These are phyloP conservation scores for Chrysanthemum seticuspe DNA, from an alignment of 129 eudicot species.

Conservation along the genomic window DNA sequence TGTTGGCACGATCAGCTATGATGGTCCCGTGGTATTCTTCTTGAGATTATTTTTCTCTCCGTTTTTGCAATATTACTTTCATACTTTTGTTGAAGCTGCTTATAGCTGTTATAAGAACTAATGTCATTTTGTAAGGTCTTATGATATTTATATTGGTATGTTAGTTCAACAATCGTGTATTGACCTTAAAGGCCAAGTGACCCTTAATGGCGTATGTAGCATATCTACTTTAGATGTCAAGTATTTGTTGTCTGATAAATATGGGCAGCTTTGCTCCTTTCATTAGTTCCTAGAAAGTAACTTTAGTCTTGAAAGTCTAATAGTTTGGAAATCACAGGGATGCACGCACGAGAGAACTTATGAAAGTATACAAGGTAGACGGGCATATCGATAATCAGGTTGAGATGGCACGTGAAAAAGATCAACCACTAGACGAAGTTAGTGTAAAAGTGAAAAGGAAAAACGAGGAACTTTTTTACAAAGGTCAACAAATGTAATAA, in stretches of 20 bases:
- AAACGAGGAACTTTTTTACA: constrained; percentile 74
- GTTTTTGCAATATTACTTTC: too few species aligned
- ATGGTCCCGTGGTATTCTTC: too few species aligned
- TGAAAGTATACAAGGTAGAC: constrained; percentile 82
- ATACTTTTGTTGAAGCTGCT: too few species aligned
- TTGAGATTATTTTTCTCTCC: too few species aligned
- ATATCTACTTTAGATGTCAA: constrained; percentile 76
- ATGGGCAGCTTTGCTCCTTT: constrained; percentile 83
- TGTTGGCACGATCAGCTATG: too few species aligned
- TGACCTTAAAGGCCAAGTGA: too few species aligned
- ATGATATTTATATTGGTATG: too few species aligned
- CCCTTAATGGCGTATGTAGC: too few species aligned
- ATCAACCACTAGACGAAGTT: constrained; percentile 76
- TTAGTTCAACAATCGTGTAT: too few species aligned
- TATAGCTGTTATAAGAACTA: too few species aligned
- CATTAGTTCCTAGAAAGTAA: background rate
- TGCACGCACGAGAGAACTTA: constrained; percentile 90
- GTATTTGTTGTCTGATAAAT: constrained; percentile 67
- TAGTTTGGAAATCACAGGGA: constrained; percentile 61
- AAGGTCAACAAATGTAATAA: constrained; percentile 78
- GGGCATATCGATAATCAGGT: constrained; percentile 85
- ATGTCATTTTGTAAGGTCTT: too few species aligned
- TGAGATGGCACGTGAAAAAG: constrained; percentile 61
- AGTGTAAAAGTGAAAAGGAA: constrained; percentile 78
- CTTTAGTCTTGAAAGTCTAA: background rate